Evolutionary conservation across 176 grass and related monocot species (phyloP).

Genomic region (Aegilops sharonensis): DNA sequence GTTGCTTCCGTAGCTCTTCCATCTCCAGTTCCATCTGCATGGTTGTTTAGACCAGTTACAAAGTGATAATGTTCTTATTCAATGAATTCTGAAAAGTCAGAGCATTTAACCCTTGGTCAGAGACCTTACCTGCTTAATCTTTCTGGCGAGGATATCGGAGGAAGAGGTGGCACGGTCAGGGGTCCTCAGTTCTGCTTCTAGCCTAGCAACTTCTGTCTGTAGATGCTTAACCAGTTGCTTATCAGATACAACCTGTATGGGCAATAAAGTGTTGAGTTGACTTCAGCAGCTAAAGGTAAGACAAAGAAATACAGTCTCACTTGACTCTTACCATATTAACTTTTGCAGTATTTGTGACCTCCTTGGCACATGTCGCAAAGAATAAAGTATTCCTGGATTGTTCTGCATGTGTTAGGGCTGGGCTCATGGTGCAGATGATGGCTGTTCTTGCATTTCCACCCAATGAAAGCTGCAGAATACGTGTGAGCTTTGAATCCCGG

Average conservation of each 20-base stretch:
- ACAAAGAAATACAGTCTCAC: conserved; percentile 1
- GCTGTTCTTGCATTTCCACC: conserved; percentile 97
- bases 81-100: neutral
- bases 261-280: neutral
- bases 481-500: conserved; percentile 87
- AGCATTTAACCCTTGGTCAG: conserved; percentile 10
- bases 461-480: conserved; percentile 91
- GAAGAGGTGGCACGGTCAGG: conserved; percentile 62
- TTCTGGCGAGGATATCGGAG: conserved; percentile 60
- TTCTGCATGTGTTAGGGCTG: conserved; percentile 73
- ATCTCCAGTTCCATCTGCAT: conserved; percentile 85
- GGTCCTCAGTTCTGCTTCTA: conserved; percentile 84
- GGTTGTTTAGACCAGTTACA: conserved; percentile 25
- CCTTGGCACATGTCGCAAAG: conserved; percentile 90
- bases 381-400: conserved; percentile 94
- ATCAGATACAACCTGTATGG: conserved; percentile 80
- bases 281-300: neutral
- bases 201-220: conserved; percentile 84
- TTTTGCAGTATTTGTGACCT: conserved; percentile 90
- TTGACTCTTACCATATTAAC: conserved; percentile 81
- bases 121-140: conserved; percentile 70
- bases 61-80: conserved; percentile 1
- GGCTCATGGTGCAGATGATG: conserved; percentile 98
- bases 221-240: conserved; percentile 90
- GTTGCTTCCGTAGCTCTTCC: conserved; percentile 66